These are phyloP conservation scores for Hypoxylon crocopeplum DNA, from an alignment of 495 filamentous ascomycete genomes.

Conservation along the genomic window DNA sequence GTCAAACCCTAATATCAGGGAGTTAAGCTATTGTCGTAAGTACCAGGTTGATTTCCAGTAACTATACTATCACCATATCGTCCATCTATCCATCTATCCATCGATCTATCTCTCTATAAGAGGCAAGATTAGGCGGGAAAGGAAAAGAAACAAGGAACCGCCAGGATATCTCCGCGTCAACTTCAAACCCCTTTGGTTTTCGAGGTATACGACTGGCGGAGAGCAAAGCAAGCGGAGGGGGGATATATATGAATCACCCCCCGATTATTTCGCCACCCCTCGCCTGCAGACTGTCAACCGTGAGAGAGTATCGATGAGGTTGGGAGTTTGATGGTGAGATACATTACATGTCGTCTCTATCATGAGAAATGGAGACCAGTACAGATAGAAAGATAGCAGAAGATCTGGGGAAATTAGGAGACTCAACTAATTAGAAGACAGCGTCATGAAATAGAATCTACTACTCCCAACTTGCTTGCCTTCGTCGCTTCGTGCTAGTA, in stretches of 20 bases:
- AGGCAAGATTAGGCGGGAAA: slow-evolving; percentile 2
- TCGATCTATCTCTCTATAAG: no score
- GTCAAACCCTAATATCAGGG: background rate
- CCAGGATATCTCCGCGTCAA: slow-evolving; percentile 78
- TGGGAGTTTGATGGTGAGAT: slow-evolving; percentile 77
- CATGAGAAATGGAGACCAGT: no score
- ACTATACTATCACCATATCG: no score
- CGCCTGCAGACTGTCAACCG: slow-evolving; percentile 72
- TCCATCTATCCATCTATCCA: no score
- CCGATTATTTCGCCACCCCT: slow-evolving; percentile 49
- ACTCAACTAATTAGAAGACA: no score
- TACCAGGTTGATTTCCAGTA: background rate
- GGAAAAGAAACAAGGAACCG: slow-evolving; percentile 40
- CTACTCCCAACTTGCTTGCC: background rate
- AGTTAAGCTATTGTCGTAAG: background rate
- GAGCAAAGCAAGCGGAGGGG: slow-evolving; percentile 56
- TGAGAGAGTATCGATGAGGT: slow-evolving; percentile 58
- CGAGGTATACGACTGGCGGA: slow-evolving; percentile 83
- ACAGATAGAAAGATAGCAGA: no score
- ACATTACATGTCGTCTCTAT: slow-evolving; percentile 62
- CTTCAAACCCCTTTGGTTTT: slow-evolving; percentile 66
- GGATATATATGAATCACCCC: slow-evolving; percentile 41
- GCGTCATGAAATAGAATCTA: no score
- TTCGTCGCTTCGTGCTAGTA: background rate
- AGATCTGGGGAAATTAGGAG: no score